These are phyloP conservation scores for Neurospora crassa DNA, from an alignment of 2,329 filamentous ascomycete species.

Conservation along the genomic window DNA sequence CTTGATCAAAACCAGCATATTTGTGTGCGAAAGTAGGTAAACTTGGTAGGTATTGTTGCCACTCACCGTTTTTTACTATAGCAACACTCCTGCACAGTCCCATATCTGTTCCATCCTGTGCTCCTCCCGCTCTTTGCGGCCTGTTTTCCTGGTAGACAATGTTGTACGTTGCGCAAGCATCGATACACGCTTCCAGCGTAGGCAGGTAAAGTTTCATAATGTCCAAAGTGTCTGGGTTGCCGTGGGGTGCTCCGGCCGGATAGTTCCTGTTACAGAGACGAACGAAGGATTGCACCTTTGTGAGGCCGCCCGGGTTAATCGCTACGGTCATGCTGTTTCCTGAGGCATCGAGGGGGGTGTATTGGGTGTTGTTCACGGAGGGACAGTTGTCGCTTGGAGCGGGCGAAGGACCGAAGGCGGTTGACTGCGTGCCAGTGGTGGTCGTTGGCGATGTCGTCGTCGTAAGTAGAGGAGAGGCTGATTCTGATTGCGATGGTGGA, in stretches of 20 bases:
- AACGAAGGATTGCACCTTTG: slow-evolving; percentile 8
- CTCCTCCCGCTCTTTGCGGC: neutral
- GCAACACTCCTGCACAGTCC: slow-evolving; percentile 11
- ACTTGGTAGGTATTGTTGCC: neutral
- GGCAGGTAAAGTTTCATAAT: slow-evolving; percentile 15
- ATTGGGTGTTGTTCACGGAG: slow-evolving; percentile 10
- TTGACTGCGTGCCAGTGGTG: neutral
- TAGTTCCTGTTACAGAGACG: slow-evolving; percentile 15
- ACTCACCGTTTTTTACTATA: slow-evolving; percentile 13
- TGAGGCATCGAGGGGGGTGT: slow-evolving; percentile 7
- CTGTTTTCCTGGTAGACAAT: slow-evolving; percentile 2
- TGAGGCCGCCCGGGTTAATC: neutral
- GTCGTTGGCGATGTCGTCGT: slow-evolving; percentile 1
- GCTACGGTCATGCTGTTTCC: neutral
- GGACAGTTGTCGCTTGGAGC: slow-evolving; percentile 15
- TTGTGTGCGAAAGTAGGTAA: neutral
- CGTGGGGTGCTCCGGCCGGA: slow-evolving; percentile 4
- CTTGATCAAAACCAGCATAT: neutral
- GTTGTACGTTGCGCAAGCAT: slow-evolving; percentile 13
- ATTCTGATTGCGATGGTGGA: neutral
- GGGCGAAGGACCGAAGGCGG: slow-evolving; percentile 2
- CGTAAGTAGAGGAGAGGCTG: neutral
- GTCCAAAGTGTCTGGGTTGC: slow-evolving; percentile 12
- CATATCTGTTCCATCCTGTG: neutral
- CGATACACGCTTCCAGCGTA: slow-evolving; percentile 15